Conservation (phyloP, 2,329 filamentous ascomycete species). For the Nakataea oryzae region DNA sequence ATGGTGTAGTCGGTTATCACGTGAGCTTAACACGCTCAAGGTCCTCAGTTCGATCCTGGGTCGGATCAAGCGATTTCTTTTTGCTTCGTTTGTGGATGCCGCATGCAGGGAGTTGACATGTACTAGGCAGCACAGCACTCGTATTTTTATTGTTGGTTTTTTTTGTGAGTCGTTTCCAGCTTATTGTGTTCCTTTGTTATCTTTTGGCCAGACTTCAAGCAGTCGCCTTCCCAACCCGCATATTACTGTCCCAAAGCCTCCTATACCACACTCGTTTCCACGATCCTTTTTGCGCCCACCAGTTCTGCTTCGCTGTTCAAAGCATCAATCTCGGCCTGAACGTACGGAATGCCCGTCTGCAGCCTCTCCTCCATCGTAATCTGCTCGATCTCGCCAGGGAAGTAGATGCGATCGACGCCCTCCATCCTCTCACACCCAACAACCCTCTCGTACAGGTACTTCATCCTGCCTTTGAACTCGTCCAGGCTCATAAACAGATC, state of each 20-base stretch:
- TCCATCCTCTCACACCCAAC: conserved; percentile 41
- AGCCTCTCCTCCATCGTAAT: conserved; percentile 1
- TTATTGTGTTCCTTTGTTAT: too few species aligned
- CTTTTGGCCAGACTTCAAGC: too few species aligned
- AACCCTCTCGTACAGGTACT: conserved; percentile 42
- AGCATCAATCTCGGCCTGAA: conserved; percentile 4
- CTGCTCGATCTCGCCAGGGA: conserved; percentile 49
- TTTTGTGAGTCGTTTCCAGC: too few species aligned
- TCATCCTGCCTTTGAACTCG: conserved; percentile 56
- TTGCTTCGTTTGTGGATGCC: not conserved
- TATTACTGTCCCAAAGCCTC: too few species aligned
- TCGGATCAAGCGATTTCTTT: not conserved
- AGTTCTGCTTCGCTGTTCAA: conserved; percentile 7
- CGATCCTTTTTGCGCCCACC: not conserved
- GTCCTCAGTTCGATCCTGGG: conserved; percentile 1
- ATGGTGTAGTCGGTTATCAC: conserved; percentile 1
- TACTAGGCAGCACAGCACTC: too few species aligned
- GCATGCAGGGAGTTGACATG: too few species aligned
- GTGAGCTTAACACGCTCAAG: not conserved
- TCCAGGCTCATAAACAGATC: conserved; percentile 63
- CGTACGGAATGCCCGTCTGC: conserved; percentile 5
- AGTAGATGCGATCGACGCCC: conserved; percentile 48
- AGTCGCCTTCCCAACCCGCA: too few species aligned
- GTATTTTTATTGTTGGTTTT: not conserved
- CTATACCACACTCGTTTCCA: too few species aligned